Evolutionary conservation across 1,284 basidiomycete species (phyloP), one percentile per base, ranked within the genome.

Genomic region (Trichosporon ovoides): DNA sequence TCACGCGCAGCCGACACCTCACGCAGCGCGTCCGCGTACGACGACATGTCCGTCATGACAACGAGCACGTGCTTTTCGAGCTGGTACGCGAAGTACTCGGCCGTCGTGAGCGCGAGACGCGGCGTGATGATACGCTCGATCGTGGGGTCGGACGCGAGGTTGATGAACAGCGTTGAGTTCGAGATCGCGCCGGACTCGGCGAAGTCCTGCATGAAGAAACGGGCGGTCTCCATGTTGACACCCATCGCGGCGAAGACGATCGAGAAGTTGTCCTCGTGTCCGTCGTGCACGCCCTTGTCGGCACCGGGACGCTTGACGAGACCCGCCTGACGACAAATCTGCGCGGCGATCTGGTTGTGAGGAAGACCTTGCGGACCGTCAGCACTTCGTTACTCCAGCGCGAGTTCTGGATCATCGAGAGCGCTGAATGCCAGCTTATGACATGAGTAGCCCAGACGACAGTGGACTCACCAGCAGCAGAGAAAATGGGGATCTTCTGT

Each of bases 181-280:
- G 98, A 94, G 66, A 98, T 84, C 82, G 89, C 91, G 53, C 96
- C 96, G 74, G 97, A 98, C 76, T 97, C 95, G 79, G 98, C 94
- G 77, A 98, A 98, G 81, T 98, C 96, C 77, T 97, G 91, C 80
- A 96, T 95, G 88, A 99, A 99, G 84, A 98, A 99, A 56, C 96
- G 87, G 33, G 96, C 96, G 9, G 96, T 98, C 80, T 98, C 96
- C 93, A 98, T 96, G 82, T 99, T 99, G 70, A 96, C 96, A 85
- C 96, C 96, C 96, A 99, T 98, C 43, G 96, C 96, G 55, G 93
- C 96, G 76, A 98, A 99, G 55, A 98, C 96, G 72, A 99, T 95
- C 55, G 91, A 95, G 83, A 99, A 99, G 80, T 99, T 98, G 81
- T 99, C 96, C 82, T 97, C 95, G 80, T 98, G 96, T 52, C 93